Evolutionary conservation across 2,329 filamentous ascomycete species (phyloP).

Genomic region (Phyllachora maydis): DNA sequence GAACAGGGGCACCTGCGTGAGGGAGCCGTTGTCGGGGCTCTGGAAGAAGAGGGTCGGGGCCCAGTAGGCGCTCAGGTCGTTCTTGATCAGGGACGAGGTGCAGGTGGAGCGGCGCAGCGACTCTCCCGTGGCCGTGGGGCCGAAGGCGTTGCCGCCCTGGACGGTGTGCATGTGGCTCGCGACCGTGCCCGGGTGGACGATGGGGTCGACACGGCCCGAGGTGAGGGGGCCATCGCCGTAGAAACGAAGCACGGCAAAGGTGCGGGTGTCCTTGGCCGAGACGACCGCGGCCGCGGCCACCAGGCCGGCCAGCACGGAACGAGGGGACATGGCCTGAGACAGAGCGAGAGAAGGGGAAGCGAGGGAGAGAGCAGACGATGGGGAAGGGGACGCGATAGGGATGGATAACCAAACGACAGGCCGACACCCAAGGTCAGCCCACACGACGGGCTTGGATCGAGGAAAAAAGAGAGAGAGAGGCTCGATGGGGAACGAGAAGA

Average conservation of each 20-base stretch:
- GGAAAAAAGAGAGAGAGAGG: too few relatives aligned
- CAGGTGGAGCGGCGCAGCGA: slow-evolving; percentile 40
- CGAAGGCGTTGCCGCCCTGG: slow-evolving; percentile 50
- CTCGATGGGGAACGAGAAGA: too few relatives aligned
- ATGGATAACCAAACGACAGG: too few relatives aligned
- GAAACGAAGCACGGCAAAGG: slow-evolving; percentile 52
- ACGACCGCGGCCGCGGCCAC: slow-evolving; percentile 17
- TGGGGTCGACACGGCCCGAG: slow-evolving; percentile 43
- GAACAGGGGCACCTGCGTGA: slow-evolving; percentile 45
- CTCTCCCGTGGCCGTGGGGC: slow-evolving; percentile 37
- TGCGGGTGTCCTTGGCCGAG: slow-evolving; percentile 22
- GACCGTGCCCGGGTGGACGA: slow-evolving; percentile 35
- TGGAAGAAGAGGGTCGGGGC: slow-evolving; percentile 50
- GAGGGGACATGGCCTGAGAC: too few relatives aligned
- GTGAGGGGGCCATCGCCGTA: slow-evolving; percentile 41
- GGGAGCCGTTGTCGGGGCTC: slow-evolving; percentile 37
- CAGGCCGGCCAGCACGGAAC: slow-evolving; percentile 9
- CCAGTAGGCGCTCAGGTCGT: slow-evolving; percentile 62
- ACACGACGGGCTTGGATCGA: too few relatives aligned
- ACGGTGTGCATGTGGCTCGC: slow-evolving; percentile 50
- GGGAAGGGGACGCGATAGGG: too few relatives aligned
- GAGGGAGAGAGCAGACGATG: too few relatives aligned
- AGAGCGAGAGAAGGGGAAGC: too few relatives aligned
- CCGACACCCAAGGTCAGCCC: too few relatives aligned
- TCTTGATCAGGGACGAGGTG: slow-evolving; percentile 47